Base-by-base conservation (phyloP, 1,284 basidiomycete species). In the Athelia psychrophila region DNA sequence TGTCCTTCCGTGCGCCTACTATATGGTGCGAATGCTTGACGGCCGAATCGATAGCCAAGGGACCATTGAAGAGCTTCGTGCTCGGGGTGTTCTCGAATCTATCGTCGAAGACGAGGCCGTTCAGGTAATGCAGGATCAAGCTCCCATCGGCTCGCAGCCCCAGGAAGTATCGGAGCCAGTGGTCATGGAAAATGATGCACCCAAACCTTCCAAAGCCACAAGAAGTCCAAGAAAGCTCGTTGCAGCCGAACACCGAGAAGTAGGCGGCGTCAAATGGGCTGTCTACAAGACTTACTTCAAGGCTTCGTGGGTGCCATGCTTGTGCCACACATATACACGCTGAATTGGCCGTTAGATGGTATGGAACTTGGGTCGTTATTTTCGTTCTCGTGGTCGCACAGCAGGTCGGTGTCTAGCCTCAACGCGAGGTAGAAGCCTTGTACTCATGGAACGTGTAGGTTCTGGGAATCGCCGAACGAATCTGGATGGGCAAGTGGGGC, bases 281-380 rank as follows among this genome's bases (percentile, higher is more conserved):
- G 81, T 86, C 36, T 88, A 88, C 61, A 78, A 79, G 47, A 75
- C 80, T 1, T 88, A 88, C 61, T 68, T 88, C 52, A 71, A 73
- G 54, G 77, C 79, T 16, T 78, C 79, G 78, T 80, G 49, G 55
- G 63, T 63, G 2, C 36, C 5, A 20, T 46, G n/a, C 22, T 27
- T n/a, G n/a, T 42, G 38, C 5, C 8, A 22, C 19, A 2, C 24
- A 22, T 24, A 24, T 33, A 4, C 25, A 33, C 4, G 5, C 19
- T 20, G 19, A 30, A 16, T 48, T 36, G 5, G 16, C 12, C 40
- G 63, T 20, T 59, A 85, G 74, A 20, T 78, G 68, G 47, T 81
- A 80, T 57, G 71, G 75, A 74, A 75, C 79, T 5, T 74, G 81
- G 81, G 45, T 42, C n/a, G 66, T 73, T 25, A 53, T 78, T 23